phyloP scores from a whole-genome alignment of 129 eudicot genomes.

The Saussurea involucrata region DNA sequence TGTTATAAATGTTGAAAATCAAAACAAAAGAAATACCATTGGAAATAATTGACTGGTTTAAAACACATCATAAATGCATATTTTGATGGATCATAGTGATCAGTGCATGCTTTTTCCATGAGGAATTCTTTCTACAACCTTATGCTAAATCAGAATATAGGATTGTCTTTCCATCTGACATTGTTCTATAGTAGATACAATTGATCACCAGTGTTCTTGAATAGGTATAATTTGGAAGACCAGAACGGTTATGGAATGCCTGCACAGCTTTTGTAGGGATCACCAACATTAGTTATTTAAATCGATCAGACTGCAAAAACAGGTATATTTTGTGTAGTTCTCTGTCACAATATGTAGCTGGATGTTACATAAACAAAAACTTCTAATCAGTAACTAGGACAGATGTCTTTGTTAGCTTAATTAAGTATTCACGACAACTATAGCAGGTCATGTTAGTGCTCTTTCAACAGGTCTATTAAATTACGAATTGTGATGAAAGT shows the following conservation, averaged over 20 bases:
- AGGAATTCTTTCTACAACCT: not conserved
- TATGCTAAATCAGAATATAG: not conserved
- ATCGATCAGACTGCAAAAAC: too few species aligned
- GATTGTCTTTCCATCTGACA: not conserved
- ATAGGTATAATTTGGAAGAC: slow-evolving; percentile 90
- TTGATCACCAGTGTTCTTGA: slow-evolving; percentile 5
- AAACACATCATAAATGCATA: not conserved
- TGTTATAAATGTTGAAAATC: not conserved
- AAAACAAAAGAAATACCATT: not conserved
- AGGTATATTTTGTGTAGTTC: too few species aligned
- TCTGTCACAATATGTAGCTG: too few species aligned
- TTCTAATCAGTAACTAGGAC: too few species aligned
- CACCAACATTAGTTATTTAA: too few species aligned
- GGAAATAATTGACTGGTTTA: not conserved
- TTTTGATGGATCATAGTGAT: not conserved
- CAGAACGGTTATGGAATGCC: slow-evolving; percentile 95
- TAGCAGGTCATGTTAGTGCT: too few species aligned
- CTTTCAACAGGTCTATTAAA: too few species aligned
- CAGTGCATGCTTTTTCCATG: not conserved
- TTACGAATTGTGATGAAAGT: not conserved
- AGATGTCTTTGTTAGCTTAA: too few species aligned
- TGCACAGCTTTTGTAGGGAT: slow-evolving; percentile 98
- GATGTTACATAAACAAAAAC: too few species aligned
- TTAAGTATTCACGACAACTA: too few species aligned
- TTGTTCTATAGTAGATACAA: not conserved